Conservation (phyloP, 176 grass and related monocot genomes). For the Paspalum notatum region DNA sequence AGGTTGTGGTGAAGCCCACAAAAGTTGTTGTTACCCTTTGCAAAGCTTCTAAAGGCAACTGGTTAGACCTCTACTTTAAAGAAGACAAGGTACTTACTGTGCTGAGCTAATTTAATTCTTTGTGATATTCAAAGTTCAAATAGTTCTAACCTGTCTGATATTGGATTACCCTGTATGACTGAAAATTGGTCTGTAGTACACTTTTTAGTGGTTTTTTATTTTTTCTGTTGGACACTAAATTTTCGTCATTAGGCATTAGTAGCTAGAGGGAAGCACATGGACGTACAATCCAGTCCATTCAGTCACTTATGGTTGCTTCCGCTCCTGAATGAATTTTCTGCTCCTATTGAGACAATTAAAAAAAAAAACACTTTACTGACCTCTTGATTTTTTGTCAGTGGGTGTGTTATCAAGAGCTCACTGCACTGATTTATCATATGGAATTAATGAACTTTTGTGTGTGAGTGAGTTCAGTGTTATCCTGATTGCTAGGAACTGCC, state of each 20-base stretch:
- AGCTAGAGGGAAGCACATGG: background rate
- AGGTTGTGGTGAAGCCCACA: slow-evolving; percentile 80
- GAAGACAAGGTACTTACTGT: slow-evolving; percentile 74
- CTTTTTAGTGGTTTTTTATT: background rate
- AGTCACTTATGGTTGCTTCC: background rate
- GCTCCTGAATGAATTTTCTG: background rate
- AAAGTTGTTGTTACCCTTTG: slow-evolving; percentile 65
- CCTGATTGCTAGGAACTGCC: background rate
- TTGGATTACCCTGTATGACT: background rate
- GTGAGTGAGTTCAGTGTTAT: background rate
- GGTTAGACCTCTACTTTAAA: slow-evolving; percentile 78
- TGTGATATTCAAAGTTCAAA: background rate
- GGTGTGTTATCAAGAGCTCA: background rate
- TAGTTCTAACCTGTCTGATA: background rate
- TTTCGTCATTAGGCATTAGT: background rate
- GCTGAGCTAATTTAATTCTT: background rate
- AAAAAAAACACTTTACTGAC: background rate
- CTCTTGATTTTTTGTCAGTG: background rate
- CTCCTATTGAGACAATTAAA: background rate
- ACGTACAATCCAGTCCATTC: background rate
- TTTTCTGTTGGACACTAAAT: background rate
- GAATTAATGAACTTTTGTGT: background rate
- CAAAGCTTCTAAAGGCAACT: slow-evolving; percentile 86
- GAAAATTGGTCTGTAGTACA: background rate
- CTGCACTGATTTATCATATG: background rate